Evolutionary conservation across 345 rosid species (phyloP).

Genomic region (Eucalyptus sp.): DNA sequence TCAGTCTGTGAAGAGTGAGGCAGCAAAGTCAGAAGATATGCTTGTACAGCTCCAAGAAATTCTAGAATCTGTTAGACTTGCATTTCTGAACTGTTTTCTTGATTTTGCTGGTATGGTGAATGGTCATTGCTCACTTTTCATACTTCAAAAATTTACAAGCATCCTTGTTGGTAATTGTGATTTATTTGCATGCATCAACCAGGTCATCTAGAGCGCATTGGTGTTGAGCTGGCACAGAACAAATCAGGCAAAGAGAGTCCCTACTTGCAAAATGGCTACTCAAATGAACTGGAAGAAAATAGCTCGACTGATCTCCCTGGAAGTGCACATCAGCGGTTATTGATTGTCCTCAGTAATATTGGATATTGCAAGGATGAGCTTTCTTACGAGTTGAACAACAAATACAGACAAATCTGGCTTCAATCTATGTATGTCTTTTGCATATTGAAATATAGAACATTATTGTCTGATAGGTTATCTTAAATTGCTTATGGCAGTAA

Average conservation of each 20-base stretch:
- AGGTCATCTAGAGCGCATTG: constrained; percentile 63
- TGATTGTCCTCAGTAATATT: constrained; percentile 82
- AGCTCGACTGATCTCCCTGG: constrained; percentile 39
- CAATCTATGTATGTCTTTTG: constrained; percentile 43
- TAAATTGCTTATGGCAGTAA: neutral
- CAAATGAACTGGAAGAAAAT: constrained; percentile 33
- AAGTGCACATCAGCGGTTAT: constrained; percentile 58
- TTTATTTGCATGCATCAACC: neutral
- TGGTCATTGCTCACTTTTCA: neutral
- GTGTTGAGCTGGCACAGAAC: constrained; percentile 33
- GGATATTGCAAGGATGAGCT: constrained; percentile 98
- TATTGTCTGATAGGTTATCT: neutral
- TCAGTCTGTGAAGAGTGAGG: constrained; percentile 67
- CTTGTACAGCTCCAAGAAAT: constrained; percentile 73
- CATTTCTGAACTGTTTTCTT: constrained; percentile 86
- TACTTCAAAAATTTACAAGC: neutral
- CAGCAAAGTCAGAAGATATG: constrained; percentile 68
- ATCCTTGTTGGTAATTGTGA: neutral
- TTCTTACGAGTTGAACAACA: constrained; percentile 63
- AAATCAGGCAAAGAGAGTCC: constrained; percentile 39
- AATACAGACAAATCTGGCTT: constrained; percentile 69
- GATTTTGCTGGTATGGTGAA: constrained; percentile 81
- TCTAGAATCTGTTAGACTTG: constrained; percentile 81
- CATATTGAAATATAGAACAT: neutral
- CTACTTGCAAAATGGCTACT: constrained; percentile 52